A percentile compares a stretch with the other conserved stretches of the same genome.
Conservation (phyloP, 768 basidiomycete genomes). For the Lentinula boryana region DNA sequence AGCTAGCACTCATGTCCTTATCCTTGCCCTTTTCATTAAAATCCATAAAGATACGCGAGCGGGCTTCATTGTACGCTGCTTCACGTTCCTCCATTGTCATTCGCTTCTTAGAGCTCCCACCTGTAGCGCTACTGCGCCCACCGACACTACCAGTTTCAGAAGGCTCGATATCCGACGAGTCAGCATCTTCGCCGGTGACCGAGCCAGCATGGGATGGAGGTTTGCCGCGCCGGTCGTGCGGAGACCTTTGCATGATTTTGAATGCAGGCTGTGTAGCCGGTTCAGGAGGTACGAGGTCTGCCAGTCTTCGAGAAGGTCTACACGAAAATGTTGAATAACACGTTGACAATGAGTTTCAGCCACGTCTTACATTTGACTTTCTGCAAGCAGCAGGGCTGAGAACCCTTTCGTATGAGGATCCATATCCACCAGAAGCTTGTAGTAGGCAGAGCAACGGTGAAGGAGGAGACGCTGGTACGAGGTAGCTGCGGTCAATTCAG, state of each 20-base stretch:
- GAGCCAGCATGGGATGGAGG: slow-evolving; percentile 71
- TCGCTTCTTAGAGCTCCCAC: slow-evolving; percentile 53
- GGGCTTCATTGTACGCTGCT: slow-evolving; percentile 85
- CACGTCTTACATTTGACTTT: slow-evolving; percentile 69
- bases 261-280: slow-evolving; percentile 67
- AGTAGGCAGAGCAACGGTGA: slow-evolving; percentile 80
- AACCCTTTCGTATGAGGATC: slow-evolving; percentile 63
- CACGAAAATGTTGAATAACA: slow-evolving; percentile 13
- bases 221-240: slow-evolving; percentile 46
- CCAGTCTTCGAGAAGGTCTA: slow-evolving; percentile 66
- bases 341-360: slow-evolving; percentile 6
- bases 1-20: slow-evolving; percentile 69
- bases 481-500: slow-evolving; percentile 64
- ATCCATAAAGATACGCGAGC: slow-evolving; percentile 80
- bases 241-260: slow-evolving; percentile 78
- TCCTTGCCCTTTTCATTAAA: slow-evolving; percentile 66
- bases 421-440: slow-evolving; percentile 65
- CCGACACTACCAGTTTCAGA: slow-evolving; percentile 77
- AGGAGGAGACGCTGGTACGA: slow-evolving; percentile 84
- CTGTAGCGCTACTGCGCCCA: slow-evolving; percentile 59
- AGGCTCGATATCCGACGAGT: slow-evolving; percentile 72
- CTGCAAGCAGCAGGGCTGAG: slow-evolving; percentile 45
- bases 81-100: slow-evolving; percentile 83
- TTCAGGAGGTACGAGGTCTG: slow-evolving; percentile 76
- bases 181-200: slow-evolving; percentile 68